A percentile compares a stretch with the other conserved stretches of the same genome.
phyloP scores from a whole-genome alignment of 305 asterid genomes.

The Stenogyne calaminthoides region DNA sequence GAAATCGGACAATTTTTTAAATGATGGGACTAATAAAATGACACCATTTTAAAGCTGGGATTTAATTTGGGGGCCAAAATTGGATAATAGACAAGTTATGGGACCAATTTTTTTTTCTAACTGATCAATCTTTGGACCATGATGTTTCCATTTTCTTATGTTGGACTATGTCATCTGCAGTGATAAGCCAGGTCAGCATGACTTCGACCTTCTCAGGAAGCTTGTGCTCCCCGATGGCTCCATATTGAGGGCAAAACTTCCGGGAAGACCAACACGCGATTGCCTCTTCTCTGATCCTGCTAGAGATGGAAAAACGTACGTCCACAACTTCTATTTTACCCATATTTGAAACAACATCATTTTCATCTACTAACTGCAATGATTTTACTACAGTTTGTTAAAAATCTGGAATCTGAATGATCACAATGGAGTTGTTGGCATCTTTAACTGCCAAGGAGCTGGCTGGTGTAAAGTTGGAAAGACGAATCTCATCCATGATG shows the following conservation, averaged over 20 bases:
- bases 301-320: constrained; percentile 79
- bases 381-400: constrained; percentile 51
- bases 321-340: background rate
- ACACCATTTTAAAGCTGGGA: no score
- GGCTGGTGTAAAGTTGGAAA: constrained; percentile 81
- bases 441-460: constrained; percentile 95
- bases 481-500: constrained; percentile 77
- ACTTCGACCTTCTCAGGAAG: constrained; percentile 74
- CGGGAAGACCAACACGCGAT: constrained; percentile 92
- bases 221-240: constrained; percentile 96
- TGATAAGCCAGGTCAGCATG: constrained; percentile 92
- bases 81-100: no score
- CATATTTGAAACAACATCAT: background rate
- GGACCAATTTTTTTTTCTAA: no score
- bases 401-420: constrained; percentile 89
- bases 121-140: background rate
- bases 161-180: constrained; percentile 43
- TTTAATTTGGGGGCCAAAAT: no score
- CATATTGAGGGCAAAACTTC: constrained; percentile 83
- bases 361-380: constrained; percentile 17
- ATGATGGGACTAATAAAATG: no score
- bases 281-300: constrained; percentile 94
- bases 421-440: constrained; percentile 74
- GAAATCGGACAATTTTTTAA: no score
- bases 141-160: background rate